A percentile compares a stretch with the other conserved stretches of the same genome.
These are phyloP conservation scores for Tremella yokohamensis DNA, from an alignment of 768 basidiomycete genomes.

Conservation along the genomic window DNA sequence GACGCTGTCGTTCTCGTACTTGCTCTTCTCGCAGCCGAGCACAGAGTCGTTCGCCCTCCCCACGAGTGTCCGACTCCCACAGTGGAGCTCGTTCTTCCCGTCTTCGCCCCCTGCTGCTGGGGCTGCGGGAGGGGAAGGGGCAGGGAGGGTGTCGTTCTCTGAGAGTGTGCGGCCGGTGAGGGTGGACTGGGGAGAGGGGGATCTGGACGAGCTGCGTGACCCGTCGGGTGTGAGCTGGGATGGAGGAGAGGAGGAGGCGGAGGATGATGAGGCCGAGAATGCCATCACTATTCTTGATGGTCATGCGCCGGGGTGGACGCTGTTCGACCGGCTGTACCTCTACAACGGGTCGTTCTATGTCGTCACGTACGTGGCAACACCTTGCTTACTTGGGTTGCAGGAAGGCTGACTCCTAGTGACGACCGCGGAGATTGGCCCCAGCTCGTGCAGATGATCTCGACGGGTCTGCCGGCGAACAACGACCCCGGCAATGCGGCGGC, in stretches of 20 bases:
- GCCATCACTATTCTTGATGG: slow-evolving; percentile 29
- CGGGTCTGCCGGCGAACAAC: slow-evolving; percentile 60
- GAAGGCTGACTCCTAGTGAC: slow-evolving; percentile 23
- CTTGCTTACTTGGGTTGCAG: background rate
- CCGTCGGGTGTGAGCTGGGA: slow-evolving; percentile 19
- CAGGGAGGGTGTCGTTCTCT: background rate
- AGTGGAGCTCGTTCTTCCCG: background rate
- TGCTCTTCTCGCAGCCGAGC: slow-evolving; percentile 28
- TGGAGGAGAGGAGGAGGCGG: slow-evolving; percentile 27
- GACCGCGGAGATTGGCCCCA: slow-evolving; percentile 38
- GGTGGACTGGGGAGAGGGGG: background rate
- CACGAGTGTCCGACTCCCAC: background rate
- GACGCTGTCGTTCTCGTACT: slow-evolving; percentile 41
- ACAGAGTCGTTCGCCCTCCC: background rate
- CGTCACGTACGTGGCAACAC: slow-evolving; percentile 49
- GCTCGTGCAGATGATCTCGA: slow-evolving; percentile 62
- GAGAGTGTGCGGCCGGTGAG: slow-evolving; percentile 1
- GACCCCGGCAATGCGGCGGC: slow-evolving; percentile 64
- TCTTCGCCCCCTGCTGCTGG: background rate
- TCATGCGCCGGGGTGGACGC: slow-evolving; percentile 46
- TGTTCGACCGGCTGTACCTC: slow-evolving; percentile 45
- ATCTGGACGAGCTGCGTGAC: background rate
- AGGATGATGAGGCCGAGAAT: slow-evolving; percentile 28
- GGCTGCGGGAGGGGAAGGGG: background rate
- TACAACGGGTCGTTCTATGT: slow-evolving; percentile 46